Evolutionary conservation across 2,329 filamentous ascomycete species (phyloP), one percentile per base, ranked within the genome.

Genomic region (Aspergillus sp.): DNA sequence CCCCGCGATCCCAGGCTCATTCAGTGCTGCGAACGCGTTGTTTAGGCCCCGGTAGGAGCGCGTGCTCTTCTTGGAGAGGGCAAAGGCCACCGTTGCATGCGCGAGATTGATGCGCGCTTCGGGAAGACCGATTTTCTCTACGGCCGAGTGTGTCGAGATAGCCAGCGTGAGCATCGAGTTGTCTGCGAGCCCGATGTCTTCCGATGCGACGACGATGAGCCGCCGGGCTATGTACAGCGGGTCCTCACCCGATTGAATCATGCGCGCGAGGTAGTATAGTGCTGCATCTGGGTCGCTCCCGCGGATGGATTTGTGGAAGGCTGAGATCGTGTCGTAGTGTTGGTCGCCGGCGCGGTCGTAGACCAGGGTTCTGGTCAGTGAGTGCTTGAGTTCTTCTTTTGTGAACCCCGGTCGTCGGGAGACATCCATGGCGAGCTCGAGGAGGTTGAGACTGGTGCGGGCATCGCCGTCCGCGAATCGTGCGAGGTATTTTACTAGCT

Each of bases 261-360:
- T 98, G 33, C 93, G 84, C 0, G 87, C 88, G 1, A 98, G 80
- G 65, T 97, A 98, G 72, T 97, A 98, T 1, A 98, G 77, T 0
- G 91, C 79, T 0, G 91, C 93, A 65, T 97, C 86, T 0, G 91
- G 68, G 60, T 96, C 84, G 46, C 82, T 85, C 36, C 93, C 93
- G 41, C 93, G 85, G 7, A 97, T 83, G 2, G 89, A 89, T 61
- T 98, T 98, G 76, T 97, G 93, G 58, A 97, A 93, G 29, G 93
- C 93, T 1, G 88, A 94, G 60, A 98, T 97, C 45, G 87, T 93
- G 63, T 98, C 91, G 72, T 97, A 98, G 70, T 97, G 93, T 64
- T 95, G 88, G 67, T 98, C 93, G 44, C 93, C 91, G 0, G 86
- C 87, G 46, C 93, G 82, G 67, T 98, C 93, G 68, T 97, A 97